Evolutionary conservation across 306 rosid species (phyloP), one percentile per base, ranked within the genome.

Genomic region (Leucaena leucocephala): DNA sequence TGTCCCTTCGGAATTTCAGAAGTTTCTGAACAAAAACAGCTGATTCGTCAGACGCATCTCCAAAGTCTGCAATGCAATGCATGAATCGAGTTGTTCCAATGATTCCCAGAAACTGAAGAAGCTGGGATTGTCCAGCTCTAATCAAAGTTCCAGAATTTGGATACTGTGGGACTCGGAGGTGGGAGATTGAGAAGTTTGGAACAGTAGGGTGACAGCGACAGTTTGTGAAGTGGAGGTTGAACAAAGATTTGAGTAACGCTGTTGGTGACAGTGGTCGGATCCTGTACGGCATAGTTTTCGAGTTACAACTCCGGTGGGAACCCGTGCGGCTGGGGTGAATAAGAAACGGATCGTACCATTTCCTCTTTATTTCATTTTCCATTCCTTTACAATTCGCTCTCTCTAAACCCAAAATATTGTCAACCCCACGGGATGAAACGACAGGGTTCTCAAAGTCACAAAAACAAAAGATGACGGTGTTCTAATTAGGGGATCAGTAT

Each of bases 1-100:
- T 93, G 71, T 87, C 85, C 75, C 91, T 88, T 59, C 97, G 88
- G 44, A 83, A 87, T 65, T 87, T 90, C 71, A 91, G 85, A 13
- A 93, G 75, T 74, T 89, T 93, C 59, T 89, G 97, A 35, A 88
- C 58, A 44, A 75, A 86, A 48, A 81, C 6, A 11, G 87, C 88
- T 14, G 82, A 45, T 49, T 80, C 68, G 3, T 82, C 83, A 44
- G 50, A 68, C n/a, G 71, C 57, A 61, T 80, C 80, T 63, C 67
- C 76, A 15, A 81, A 71, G 12, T 43, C 44, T 21, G 83, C 39
- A 73, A 74, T 35, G 3, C 88, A 85, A 58, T 85, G 89, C n/a
- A 83, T 35, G 66, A 83, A 50, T 1, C 71, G 78, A 62, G 75
- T 8, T 17, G 78, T 55, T 54, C 73, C 48, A 7, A 43, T 21